Conservation (phyloP, 352 stramenopile species). For the Phytophthora megakarya region DNA sequence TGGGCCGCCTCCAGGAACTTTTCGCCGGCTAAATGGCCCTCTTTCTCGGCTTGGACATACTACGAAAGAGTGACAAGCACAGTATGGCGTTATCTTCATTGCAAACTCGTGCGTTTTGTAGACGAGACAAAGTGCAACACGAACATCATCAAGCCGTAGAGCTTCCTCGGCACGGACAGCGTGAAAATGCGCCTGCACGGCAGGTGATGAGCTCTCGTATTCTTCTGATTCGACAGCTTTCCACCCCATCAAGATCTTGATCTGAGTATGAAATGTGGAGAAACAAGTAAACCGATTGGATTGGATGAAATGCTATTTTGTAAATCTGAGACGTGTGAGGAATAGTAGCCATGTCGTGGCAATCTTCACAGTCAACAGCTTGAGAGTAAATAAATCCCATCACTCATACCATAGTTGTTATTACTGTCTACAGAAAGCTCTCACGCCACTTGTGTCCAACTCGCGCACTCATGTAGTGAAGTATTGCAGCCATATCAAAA, state of each 20-base stretch:
- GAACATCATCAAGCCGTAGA: conserved; percentile 59
- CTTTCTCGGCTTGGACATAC: conserved; percentile 63
- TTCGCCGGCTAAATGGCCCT: conserved; percentile 69
- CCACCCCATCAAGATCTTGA: conserved; percentile 51
- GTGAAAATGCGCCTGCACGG: conserved; percentile 85
- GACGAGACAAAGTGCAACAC: conserved; percentile 15
- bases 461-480: too few relatives aligned
- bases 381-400: too few relatives aligned
- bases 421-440: too few relatives aligned
- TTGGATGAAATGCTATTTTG: conserved; percentile 13
- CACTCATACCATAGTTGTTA: too few relatives aligned
- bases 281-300: not conserved
- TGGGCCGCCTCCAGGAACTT: conserved; percentile 71
- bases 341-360: conserved; percentile 7
- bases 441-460: too few relatives aligned
- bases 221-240: conserved; percentile 70
- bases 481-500: too few relatives aligned
- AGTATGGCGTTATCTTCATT: not conserved
- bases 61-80: conserved; percentile 12
- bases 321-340: conserved; percentile 24
- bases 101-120: conserved; percentile 2
- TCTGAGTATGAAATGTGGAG: conserved; percentile 16
- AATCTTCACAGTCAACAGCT: too few relatives aligned
- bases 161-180: conserved; percentile 71
- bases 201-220: conserved; percentile 70